Evolutionary conservation across 495 filamentous ascomycete species (phyloP).

Genomic region (Talaromyces thailandensis): DNA sequence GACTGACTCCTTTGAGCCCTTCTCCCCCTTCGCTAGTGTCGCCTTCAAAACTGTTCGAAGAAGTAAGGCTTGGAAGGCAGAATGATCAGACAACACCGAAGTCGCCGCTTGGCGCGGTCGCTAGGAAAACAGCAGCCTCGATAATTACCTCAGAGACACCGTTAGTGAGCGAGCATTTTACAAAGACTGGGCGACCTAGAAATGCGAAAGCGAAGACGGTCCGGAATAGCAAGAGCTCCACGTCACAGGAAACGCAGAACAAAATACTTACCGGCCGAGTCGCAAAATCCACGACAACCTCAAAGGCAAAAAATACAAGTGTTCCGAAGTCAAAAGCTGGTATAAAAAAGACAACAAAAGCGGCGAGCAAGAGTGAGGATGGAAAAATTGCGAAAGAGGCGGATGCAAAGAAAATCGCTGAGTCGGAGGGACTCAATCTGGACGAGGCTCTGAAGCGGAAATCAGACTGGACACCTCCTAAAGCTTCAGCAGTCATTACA

Average conservation of each 20-base stretch:
- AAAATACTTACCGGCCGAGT: constrained; percentile 17
- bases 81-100: constrained; percentile 7
- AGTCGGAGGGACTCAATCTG: constrained; percentile 19
- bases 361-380: constrained; percentile 10
- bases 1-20: constrained; percentile 11
- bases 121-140: not conserved
- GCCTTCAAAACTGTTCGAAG: constrained; percentile 23
- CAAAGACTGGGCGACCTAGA: not conserved
- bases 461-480: constrained; percentile 38
- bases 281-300: not conserved
- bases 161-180: not conserved
- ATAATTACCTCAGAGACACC: not conserved
- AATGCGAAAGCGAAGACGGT: constrained; percentile 10
- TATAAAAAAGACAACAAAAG: constrained; percentile 8
- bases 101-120: not conserved
- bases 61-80: constrained; percentile 5
- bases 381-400: constrained; percentile 4
- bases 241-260: constrained; percentile 17
- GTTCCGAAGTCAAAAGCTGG: not conserved
- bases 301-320: not conserved
- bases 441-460: constrained; percentile 28
- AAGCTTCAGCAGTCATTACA: constrained; percentile 10
- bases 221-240: constrained; percentile 12
- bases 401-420: constrained; percentile 8
- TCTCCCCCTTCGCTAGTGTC: constrained; percentile 26